Evolutionary conservation across 73 alveolate genomes (phyloP).

Genomic region (Tetrahymena borealis): DNA sequence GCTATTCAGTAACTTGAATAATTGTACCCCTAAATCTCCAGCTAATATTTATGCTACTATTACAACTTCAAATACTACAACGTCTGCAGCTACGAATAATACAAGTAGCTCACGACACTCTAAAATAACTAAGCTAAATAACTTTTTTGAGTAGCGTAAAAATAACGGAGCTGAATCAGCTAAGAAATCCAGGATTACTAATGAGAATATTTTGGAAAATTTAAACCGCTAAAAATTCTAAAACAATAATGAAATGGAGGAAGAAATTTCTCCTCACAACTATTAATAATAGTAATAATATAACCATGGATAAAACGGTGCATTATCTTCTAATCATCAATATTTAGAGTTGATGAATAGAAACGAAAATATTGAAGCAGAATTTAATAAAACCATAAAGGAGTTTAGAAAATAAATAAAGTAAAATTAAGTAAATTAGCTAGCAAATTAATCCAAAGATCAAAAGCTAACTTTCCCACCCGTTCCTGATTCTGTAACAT

Average conservation of each 20-base stretch:
- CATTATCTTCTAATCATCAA: background rate
- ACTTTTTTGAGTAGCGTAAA: background rate
- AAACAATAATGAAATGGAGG: background rate
- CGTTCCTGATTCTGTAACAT: background rate
- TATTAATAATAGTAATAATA: background rate
- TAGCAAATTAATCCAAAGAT: background rate
- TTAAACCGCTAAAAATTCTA: background rate
- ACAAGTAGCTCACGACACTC: background rate
- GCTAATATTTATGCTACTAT: background rate
- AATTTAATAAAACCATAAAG: background rate
- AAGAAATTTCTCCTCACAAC: background rate
- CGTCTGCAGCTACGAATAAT: background rate
- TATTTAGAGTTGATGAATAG: background rate
- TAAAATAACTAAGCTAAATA: background rate
- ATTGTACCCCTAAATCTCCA: background rate
- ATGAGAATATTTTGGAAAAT: background rate
- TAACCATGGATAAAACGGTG: background rate
- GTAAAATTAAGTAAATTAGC: background rate
- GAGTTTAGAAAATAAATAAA: background rate
- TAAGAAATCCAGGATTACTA: background rate
- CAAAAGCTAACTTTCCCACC: background rate
- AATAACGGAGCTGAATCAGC: background rate
- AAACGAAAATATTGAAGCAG: background rate
- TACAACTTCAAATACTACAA: background rate
- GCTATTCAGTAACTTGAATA: background rate